Base-by-base conservation (phyloP, 805 yeast species). In the Hanseniaspora occidentalis region DNA sequence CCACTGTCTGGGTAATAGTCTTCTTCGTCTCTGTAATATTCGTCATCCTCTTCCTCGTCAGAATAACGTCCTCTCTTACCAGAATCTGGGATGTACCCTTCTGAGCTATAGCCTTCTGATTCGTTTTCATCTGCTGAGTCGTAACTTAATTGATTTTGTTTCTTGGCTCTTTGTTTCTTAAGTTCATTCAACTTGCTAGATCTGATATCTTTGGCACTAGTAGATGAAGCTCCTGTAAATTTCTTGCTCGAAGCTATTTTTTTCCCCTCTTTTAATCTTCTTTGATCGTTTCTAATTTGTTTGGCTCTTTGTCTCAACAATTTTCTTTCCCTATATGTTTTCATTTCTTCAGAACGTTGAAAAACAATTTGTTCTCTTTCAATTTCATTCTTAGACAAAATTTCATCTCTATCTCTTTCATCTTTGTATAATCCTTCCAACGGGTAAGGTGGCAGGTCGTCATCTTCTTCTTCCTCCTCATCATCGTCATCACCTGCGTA, bases 271-370 rank as follows among this genome's bases (percentile, higher is more conserved):
- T 48, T 57, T 47, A 38, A 48, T 48, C 45, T 50, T 40, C 42
- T 44, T 37, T 49, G 53, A 35, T 54, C 58, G 37, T 50, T 51
- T 42, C 52, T 50, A 31, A 56, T 47, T 19, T 73, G 75, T 53
- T 67, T 74, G 50, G 84, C 80, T 61, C 97, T 80, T 56, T 84
- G 79, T 22, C 83, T 85, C 52, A 94, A 75, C 51, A 81, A 78
- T 57, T 74, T 73, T 54, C 85, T 76, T 62, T 92, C 97, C 44
- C 83, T 78, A 61, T 69, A 88, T 49, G 82, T 77, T 59, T 89
- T 95, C 77, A 84, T 74, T 46, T 84, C 94, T 61, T 86, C 96
- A 7, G 84, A 75, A 61, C 99, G 84, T 42, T 89, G 97, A 51
- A 84, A 92, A 42, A 92, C 70, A 42, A 86, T 75, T 50, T 82